These are phyloP conservation scores for Streptanthus diversifolius DNA, from an alignment of 345 rosid genomes.

Conservation along the genomic window DNA sequence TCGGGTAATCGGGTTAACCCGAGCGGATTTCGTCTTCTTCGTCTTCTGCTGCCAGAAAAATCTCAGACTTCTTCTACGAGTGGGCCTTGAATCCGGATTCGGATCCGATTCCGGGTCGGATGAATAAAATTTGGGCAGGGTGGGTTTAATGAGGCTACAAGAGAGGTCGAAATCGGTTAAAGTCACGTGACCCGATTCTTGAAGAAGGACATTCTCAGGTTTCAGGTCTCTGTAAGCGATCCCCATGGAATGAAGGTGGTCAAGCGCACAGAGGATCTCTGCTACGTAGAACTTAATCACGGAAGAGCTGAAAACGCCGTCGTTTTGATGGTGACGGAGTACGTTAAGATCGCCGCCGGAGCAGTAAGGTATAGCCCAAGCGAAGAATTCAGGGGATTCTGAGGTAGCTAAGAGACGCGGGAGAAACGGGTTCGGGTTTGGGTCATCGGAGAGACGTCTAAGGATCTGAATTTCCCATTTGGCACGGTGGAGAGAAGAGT, in stretches of 20 bases:
- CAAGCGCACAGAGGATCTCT: constrained; percentile 80
- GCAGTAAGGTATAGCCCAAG: constrained; percentile 87
- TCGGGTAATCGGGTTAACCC: constrained; percentile 81
- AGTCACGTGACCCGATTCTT: constrained; percentile 81
- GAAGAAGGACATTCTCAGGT: constrained; percentile 86
- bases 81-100: not conserved
- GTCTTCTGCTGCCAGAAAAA: constrained; percentile 38
- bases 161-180: constrained; percentile 97
- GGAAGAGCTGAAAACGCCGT: constrained; percentile 75
- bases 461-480: constrained; percentile 75
- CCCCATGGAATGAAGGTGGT: constrained; percentile 76
- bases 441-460: constrained; percentile 39
- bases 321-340: constrained; percentile 75
- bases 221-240: constrained; percentile 82
- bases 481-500: constrained; percentile 60
- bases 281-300: constrained; percentile 76
- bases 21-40: constrained; percentile 63
- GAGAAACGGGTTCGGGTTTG: constrained; percentile 62
- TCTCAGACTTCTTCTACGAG: constrained; percentile 17
- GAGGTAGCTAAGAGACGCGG: constrained; percentile 58
- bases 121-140: constrained; percentile 16
- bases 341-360: constrained; percentile 92
- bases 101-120: constrained; percentile 28
- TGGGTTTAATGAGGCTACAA: constrained; percentile 42
- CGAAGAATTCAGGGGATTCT: constrained; percentile 62